Percentiles rank a stretch among this genome's conserved stretches.
Evolutionary conservation across 202 grass and related monocot genomes (phyloP).

Genomic region (Brachypodium distachyon): DNA sequence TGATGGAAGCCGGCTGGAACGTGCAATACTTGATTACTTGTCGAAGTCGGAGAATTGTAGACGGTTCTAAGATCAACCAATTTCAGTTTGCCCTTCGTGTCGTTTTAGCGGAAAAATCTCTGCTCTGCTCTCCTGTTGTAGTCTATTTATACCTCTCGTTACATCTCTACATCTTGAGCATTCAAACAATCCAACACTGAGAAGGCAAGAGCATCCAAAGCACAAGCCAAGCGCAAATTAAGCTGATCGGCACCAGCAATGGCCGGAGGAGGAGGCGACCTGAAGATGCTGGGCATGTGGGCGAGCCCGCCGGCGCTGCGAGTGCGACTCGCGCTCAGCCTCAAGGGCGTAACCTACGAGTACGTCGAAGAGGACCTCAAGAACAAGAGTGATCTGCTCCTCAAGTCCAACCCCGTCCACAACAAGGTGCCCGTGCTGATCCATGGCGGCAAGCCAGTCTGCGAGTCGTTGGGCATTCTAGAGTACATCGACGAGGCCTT

Average conservation of each 20-base stretch:
- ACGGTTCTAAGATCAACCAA: background rate
- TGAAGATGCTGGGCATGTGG: conserved; percentile 59
- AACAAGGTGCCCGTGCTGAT: conserved; percentile 39
- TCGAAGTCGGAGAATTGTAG: background rate
- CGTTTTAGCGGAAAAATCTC: background rate
- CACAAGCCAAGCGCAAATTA: background rate
- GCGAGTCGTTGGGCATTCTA: conserved; percentile 23
- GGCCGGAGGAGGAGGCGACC: conserved; percentile 12
- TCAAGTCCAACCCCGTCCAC: conserved; percentile 33
- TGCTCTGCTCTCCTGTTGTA: background rate
- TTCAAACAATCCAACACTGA: too few relatives aligned
- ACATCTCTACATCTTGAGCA: too few relatives aligned
- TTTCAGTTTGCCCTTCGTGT: background rate
- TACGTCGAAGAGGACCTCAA: conserved; percentile 28
- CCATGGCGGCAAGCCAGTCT: conserved; percentile 28
- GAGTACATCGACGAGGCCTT: conserved; percentile 32
- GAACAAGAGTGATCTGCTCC: conserved; percentile 53
- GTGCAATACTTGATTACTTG: background rate
- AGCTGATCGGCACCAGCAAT: background rate
- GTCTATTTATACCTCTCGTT: background rate
- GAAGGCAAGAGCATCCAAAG: background rate
- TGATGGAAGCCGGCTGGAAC: background rate
- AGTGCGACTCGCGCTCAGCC: conserved; percentile 26
- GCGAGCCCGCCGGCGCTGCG: conserved; percentile 28
- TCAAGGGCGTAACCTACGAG: conserved; percentile 47